phyloP scores from a whole-genome alignment of 2,329 filamentous ascomycete genomes.

The Ceratocystis lukuohia region DNA sequence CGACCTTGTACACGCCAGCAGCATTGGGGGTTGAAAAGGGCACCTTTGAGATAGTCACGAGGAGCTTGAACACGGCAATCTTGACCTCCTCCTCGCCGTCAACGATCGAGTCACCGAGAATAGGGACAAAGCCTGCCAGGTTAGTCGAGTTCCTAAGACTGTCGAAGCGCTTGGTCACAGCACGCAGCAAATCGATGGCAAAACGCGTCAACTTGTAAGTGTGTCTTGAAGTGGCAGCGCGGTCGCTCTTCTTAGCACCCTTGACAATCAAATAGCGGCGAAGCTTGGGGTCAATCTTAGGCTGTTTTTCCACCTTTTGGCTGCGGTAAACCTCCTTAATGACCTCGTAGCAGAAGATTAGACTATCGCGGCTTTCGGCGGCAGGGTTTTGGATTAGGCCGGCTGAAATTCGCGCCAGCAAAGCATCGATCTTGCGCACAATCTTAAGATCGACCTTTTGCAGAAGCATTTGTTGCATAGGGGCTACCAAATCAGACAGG shows the following conservation, averaged over 20 bases:
- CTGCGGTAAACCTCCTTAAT: constrained; percentile 73
- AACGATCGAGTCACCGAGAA: constrained; percentile 76
- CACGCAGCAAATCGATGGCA: constrained; percentile 71
- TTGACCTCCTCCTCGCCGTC: constrained; percentile 85
- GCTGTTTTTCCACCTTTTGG: constrained; percentile 37
- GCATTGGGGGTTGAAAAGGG: constrained; percentile 60
- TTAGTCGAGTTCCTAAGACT: constrained; percentile 67
- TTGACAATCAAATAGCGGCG: constrained; percentile 70
- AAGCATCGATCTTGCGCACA: constrained; percentile 78
- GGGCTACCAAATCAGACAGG: constrained; percentile 62
- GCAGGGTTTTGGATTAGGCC: constrained; percentile 73
- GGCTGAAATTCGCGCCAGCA: constrained; percentile 68
- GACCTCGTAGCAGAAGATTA: constrained; percentile 93
- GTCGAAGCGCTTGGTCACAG: constrained; percentile 75
- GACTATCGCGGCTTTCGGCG: constrained; percentile 62
- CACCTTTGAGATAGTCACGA: constrained; percentile 73
- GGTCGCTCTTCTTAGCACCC: constrained; percentile 59
- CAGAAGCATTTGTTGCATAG: constrained; percentile 62
- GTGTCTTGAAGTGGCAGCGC: constrained; percentile 62
- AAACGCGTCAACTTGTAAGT: constrained; percentile 82
- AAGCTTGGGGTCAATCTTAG: constrained; percentile 47
- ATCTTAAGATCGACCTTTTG: constrained; percentile 75
- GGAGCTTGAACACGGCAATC: constrained; percentile 70
- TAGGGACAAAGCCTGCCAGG: constrained; percentile 70
- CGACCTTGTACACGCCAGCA: constrained; percentile 53